Evolutionary conservation across 2,329 filamentous ascomycete genomes (phyloP), one percentile per base, ranked within the genome.

Genomic region (Exophiala sp.): DNA sequence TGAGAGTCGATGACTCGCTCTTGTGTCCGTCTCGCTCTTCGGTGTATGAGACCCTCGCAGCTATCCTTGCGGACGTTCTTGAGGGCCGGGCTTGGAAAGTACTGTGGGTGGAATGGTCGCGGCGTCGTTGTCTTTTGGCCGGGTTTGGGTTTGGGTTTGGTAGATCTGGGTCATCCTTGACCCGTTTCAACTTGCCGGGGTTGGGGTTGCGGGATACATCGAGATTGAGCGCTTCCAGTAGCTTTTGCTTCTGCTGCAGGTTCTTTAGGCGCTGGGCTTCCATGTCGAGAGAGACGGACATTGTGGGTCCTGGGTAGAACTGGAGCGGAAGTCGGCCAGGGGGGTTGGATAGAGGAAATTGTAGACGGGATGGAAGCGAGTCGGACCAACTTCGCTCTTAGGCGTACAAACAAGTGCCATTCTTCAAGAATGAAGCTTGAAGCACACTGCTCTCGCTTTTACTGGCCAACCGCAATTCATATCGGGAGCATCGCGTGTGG

Each of bases 221-320:
- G 43, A 78, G 68, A 9, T 73, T 70, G 13, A 78, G 69, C 32
- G 72, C 67, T 41, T 68, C 67, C 2, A 78, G 63, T 1, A 78
- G 65, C 7, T 66, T 69, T 56, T 73, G 65, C 56, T 78, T 78
- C 8, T 70, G 66, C 53, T 69, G 68, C 56, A 79, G 76, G 55
- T 77, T 77, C 11, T 67, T 69, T 6, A 67, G 64, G 2, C 75
- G 68, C 16, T 70, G 66, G 1, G 66, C 65, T 57, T 77, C 74
- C 56, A 77, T 73, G 38, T 65, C 67, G 37, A 51, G 16, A 19
- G 13, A 30, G 10, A 29, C 34, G 32, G 27, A 43, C 52, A 48
- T 51, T 18, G 27, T 32, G n/a, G 11, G 7, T 13, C 3, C 29
- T 32, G 34, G 3, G 34, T 19, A 13, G 7, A 37, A 7, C 7